A percentile compares a stretch with the other conserved stretches of the same genome.
Conservation (phyloP, 108 stramenopile species). For the Craspedostauros australis region DNA sequence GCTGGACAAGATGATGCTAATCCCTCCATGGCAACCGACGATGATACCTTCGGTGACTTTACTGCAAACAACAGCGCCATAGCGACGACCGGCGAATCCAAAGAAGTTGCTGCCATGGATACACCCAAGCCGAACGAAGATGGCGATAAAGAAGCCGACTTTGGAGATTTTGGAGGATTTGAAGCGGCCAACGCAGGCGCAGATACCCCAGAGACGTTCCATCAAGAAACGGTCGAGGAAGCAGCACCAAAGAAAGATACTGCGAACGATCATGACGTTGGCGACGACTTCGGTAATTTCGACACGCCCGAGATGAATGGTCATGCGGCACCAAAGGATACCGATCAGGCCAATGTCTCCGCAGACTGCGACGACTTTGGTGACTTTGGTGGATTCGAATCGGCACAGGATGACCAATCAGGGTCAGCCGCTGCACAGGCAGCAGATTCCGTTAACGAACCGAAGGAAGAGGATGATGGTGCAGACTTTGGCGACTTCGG, state of each 20-base stretch:
- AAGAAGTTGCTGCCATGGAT: not conserved
- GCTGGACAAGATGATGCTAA: no score
- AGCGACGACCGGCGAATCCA: no score
- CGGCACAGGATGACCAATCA: not conserved
- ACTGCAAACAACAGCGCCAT: no score
- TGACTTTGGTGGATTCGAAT: conserved; percentile 14
- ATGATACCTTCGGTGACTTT: no score
- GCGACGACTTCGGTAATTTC: not conserved
- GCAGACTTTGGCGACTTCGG: conserved; percentile 14
- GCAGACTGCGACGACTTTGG: conserved; percentile 26
- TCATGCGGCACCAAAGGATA: not conserved
- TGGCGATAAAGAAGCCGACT: not conserved
- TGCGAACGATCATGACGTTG: not conserved
- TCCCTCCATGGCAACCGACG: no score
- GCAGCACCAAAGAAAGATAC: not conserved
- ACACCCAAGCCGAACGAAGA: not conserved
- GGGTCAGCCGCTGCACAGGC: not conserved
- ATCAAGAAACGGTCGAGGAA: not conserved
- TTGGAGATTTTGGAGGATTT: not conserved
- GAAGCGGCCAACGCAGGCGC: no score
- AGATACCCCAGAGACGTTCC: no score
- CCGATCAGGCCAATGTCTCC: not conserved
- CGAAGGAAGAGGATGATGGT: conserved; percentile 12
- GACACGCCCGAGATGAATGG: not conserved
- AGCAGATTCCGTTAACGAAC: not conserved